Base-by-base conservation (phyloP, 2,329 filamentous ascomycete species). In the Nigrospora osmanthi region DNA sequence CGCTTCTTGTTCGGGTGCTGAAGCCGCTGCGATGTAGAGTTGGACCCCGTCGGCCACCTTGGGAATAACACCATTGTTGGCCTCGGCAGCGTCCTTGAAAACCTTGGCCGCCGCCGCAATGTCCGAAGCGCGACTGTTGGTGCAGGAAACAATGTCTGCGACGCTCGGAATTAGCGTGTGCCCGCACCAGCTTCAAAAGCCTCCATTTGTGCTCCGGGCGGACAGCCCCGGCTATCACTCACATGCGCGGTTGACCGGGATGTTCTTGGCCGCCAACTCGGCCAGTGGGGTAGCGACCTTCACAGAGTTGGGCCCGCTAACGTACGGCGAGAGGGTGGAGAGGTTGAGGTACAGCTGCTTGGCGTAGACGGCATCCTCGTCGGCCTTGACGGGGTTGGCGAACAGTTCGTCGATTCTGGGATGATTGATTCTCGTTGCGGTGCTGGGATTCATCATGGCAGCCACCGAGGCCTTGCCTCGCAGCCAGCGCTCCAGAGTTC, bases 21-120 rank as follows among this genome's bases (percentile, higher is more conserved):
- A 96, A 1, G 91, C 91, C 1, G 91, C 89, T 0, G 90, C 86
- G 50, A 97, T 86, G 66, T 96, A 96, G 58, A 96, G 83, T 45
- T 89, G 76, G 35, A 96, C 89, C 28, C 84, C 80, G 0, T 78
- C 70, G 0, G 87, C 82, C 47, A 95, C 75, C 66, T 85, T 88
- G 16, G 87, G 76, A 6, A 79, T 66, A 45, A 75, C 70, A 13
- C 81, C 85, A 19, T 71, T 71, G 7, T 6, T 28, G 23, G 23
- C 7, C 45, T 80, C 77, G 0, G 84, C 79, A 1, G 87, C 88
- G 35, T 91, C 85, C 45, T 79, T 81, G 74, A 97, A 95, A 2
- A 97, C 90, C 38, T 77, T 78, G 1, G 89, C 90, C 1, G 91
- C 91, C 0, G 85, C 82, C 0, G 81, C 81, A 13, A 97, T 72